phyloP scores from a whole-genome alignment of 148 eudicot species.

The Talinum fruticosum region DNA sequence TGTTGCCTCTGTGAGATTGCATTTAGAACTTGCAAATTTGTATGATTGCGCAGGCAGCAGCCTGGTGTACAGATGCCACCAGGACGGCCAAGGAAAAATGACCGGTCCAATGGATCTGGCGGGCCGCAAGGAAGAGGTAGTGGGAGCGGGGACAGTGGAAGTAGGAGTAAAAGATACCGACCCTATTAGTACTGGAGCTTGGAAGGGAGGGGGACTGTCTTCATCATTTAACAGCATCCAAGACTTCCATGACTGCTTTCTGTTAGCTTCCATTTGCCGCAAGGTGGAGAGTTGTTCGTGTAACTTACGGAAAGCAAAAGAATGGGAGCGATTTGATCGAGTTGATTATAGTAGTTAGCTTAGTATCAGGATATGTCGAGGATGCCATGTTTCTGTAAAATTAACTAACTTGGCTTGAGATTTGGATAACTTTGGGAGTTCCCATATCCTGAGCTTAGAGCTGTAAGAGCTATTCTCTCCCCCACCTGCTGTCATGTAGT shows the following conservation, averaged over 20 bases:
- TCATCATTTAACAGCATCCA: background rate
- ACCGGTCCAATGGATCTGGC: constrained; percentile 66
- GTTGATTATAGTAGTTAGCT: background rate
- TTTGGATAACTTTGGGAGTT: background rate
- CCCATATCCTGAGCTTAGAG: background rate
- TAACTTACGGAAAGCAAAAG: background rate
- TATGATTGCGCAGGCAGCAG: constrained; percentile 66
- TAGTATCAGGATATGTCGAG: constrained; percentile 21
- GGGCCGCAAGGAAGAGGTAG: constrained; percentile 60
- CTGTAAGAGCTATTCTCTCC: background rate
- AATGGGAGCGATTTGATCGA: constrained; percentile 5
- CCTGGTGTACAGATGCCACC: constrained; percentile 76
- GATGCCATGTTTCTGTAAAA: constrained; percentile 18
- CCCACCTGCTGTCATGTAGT: constrained; percentile 1
- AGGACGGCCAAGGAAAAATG: constrained; percentile 66
- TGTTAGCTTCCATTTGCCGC: constrained; percentile 6
- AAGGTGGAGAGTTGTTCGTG: constrained; percentile 9
- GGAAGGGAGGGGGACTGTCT: background rate
- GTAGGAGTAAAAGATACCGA: constrained; percentile 63
- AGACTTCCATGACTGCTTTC: background rate
- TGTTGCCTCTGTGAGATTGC: background rate
- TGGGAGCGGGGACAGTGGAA: constrained; percentile 54
- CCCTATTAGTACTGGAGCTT: constrained; percentile 46
- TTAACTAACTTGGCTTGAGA: background rate
- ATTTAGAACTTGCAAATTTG: background rate